Evolutionary conservation across 2,329 filamentous ascomycete species (phyloP).

Genomic region (Chaetomiaceae sp.): DNA sequence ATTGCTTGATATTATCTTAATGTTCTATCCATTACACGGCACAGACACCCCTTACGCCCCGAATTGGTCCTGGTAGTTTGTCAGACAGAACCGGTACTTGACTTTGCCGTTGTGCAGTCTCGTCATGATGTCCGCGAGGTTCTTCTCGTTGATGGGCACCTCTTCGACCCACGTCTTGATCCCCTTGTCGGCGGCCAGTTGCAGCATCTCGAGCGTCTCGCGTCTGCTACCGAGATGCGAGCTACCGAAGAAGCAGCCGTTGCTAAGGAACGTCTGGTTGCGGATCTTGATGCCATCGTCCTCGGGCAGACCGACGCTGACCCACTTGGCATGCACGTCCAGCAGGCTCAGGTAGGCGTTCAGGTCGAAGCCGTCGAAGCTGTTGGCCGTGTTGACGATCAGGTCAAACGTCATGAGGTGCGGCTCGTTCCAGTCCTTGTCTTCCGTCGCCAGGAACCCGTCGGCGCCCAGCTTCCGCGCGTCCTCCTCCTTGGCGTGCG

Average conservation of each 20-base stretch:
- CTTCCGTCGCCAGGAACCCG: conserved; percentile 54
- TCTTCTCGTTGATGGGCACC: conserved; percentile 67
- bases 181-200: conserved; percentile 64
- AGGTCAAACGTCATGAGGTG: conserved; percentile 66
- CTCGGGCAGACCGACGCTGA: conserved; percentile 75
- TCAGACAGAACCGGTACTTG: conserved; percentile 70
- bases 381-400: conserved; percentile 70
- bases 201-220: conserved; percentile 68
- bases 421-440: conserved; percentile 52
- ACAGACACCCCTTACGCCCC: conserved; percentile 37
- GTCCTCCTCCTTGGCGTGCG: conserved; percentile 56
- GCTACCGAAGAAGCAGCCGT: conserved; percentile 68
- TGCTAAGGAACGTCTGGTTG: conserved; percentile 69
- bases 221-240: conserved; percentile 66
- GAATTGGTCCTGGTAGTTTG: conserved; percentile 64
- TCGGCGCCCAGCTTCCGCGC: conserved; percentile 55
- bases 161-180: conserved; percentile 68
- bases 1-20: not conserved
- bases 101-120: conserved; percentile 67
- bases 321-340: conserved; percentile 76
- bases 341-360: conserved; percentile 69
- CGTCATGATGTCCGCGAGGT: conserved; percentile 63
- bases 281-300: conserved; percentile 66
- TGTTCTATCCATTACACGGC: not conserved
- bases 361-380: conserved; percentile 63